Percentiles rank a stretch among this genome's conserved stretches.
phyloP scores from a whole-genome alignment of 1,139 yeast genomes.

The Nakaseomyces kungkrabaensis region DNA sequence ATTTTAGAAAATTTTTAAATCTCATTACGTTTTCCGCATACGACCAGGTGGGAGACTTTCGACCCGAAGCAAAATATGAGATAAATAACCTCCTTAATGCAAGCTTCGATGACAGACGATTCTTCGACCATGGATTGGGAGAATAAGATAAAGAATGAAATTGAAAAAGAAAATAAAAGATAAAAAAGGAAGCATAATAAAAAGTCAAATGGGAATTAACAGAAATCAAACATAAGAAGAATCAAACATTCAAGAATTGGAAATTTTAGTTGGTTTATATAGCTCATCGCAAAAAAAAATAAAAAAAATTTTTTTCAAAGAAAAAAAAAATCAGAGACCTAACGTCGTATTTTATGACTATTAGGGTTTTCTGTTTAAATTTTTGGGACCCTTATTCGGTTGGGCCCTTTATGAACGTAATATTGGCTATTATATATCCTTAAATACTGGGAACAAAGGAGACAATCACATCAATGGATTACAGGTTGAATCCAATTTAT shows the following conservation, averaged over 20 bases:
- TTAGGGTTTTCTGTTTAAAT: neutral
- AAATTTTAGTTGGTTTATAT: conserved; percentile 1
- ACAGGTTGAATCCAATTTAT: no score
- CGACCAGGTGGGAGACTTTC: conserved; percentile 85
- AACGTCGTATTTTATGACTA: neutral
- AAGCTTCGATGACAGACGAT: conserved; percentile 70
- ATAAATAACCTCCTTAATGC: conserved; percentile 38
- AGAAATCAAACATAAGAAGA: neutral
- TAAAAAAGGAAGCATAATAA: neutral
- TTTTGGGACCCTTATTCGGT: no score
- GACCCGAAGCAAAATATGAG: conserved; percentile 54
- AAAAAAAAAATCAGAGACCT: neutral
- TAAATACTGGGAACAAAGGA: no score
- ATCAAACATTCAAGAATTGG: neutral
- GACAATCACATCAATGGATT: no score
- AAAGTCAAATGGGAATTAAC: neutral
- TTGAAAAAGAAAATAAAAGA: neutral
- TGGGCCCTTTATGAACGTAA: neutral
- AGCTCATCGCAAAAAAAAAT: neutral
- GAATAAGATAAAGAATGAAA: neutral
- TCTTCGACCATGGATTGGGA: conserved; percentile 44
- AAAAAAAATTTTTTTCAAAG: neutral
- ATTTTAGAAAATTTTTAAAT: conserved; percentile 29
- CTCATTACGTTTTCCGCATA: conserved; percentile 40
- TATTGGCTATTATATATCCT: no score